Evolutionary conservation across 2,329 filamentous ascomycete genomes (phyloP).

Genomic region (Lasiodiplodia theobromae): DNA sequence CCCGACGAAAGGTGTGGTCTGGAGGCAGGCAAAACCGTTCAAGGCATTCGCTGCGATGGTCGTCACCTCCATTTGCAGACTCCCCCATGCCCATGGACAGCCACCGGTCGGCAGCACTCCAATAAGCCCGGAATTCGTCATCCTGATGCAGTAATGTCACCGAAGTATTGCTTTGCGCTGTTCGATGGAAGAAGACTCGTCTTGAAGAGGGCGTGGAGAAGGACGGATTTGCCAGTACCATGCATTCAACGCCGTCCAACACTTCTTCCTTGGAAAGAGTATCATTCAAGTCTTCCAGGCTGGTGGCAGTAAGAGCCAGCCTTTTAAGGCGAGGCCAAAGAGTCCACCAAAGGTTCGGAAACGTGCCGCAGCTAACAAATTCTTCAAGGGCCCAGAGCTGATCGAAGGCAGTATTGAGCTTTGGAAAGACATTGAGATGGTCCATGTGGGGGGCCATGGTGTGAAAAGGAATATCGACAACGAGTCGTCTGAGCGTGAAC

Average conservation of each 20-base stretch:
- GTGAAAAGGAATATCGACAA: conserved; percentile 58
- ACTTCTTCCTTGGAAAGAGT: conserved; percentile 42
- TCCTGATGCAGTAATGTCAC: neutral
- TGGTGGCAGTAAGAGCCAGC: conserved; percentile 54
- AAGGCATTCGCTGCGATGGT: neutral
- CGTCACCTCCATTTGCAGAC: neutral
- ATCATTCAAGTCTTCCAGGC: conserved; percentile 43
- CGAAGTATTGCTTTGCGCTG: neutral
- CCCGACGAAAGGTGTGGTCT: neutral
- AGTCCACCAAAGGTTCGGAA: conserved; percentile 49
- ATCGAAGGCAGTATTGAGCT: conserved; percentile 56
- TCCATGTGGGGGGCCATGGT: conserved; percentile 54
- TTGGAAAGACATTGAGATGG: conserved; percentile 45
- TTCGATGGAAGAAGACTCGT: neutral
- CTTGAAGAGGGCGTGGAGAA: neutral
- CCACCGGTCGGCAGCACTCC: neutral
- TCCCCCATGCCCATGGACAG: conserved; percentile 12
- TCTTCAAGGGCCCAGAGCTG: conserved; percentile 55
- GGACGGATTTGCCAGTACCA: conserved; percentile 33
- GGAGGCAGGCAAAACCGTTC: conserved; percentile 4
- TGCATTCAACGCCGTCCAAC: conserved; percentile 48
- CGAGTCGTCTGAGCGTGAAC: conserved; percentile 52
- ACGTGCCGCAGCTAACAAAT: conserved; percentile 49
- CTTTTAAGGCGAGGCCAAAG: conserved; percentile 53
- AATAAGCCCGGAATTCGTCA: neutral